Evolutionary conservation across 768 basidiomycete species (phyloP).

Genomic region (Pluteus cervinus): DNA sequence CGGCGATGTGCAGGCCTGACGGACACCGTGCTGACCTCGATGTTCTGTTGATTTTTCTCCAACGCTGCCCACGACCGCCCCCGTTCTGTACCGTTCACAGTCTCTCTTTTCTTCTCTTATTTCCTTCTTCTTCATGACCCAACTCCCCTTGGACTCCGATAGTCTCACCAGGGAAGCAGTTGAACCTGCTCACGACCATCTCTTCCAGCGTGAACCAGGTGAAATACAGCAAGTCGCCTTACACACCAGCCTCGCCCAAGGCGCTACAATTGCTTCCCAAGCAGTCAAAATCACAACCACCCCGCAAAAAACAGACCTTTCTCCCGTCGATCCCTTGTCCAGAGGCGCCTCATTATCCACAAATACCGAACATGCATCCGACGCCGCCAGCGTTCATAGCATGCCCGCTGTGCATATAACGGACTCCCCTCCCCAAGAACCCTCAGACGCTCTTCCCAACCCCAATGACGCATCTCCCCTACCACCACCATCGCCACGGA

Average conservation of each 20-base stretch:
- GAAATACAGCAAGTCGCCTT: no score
- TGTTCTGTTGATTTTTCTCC: not conserved
- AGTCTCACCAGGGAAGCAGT: no score
- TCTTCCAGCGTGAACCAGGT: no score
- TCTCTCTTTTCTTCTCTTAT: no score
- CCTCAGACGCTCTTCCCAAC: conserved; percentile 5
- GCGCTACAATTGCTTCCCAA: conserved; percentile 16
- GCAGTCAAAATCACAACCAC: conserved; percentile 21
- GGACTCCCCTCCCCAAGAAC: conserved; percentile 24
- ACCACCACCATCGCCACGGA: conserved; percentile 23
- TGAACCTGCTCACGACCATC: no score
- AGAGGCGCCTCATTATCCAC: conserved; percentile 33
- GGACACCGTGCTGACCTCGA: not conserved
- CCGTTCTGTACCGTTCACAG: no score
- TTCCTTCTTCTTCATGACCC: no score
- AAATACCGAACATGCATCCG: conserved; percentile 31
- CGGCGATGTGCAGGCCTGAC: no score
- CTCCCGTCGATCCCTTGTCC: conserved; percentile 23
- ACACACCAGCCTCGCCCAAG: no score
- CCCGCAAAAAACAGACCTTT: conserved; percentile 17
- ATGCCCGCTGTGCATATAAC: conserved; percentile 51
- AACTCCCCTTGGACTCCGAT: no score
- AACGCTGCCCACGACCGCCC: no score
- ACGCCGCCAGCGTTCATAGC: conserved; percentile 53
- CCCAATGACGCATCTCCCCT: conserved; percentile 17